Percentiles rank a stretch among this genome's conserved stretches.
Conservation (phyloP, 1,284 basidiomycete species). For the Polyporus tsugae region DNA sequence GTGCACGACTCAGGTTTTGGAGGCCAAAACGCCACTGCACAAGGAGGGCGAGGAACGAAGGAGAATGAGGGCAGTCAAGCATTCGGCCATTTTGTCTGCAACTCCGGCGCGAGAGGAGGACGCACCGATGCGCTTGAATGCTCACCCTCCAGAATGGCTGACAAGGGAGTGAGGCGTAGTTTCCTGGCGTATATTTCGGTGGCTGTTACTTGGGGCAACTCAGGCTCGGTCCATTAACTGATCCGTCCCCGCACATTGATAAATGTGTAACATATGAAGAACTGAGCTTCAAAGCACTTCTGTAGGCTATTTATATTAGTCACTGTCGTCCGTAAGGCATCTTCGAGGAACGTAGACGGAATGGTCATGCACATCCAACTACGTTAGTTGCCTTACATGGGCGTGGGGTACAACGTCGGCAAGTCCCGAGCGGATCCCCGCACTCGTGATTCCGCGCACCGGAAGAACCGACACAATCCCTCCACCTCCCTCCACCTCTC, state of each 20-base stretch:
- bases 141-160: constrained; percentile 45
- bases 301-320: neutral
- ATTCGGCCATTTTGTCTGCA: constrained; percentile 54
- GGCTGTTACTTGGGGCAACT: neutral
- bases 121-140: constrained; percentile 46
- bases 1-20: constrained; percentile 41
- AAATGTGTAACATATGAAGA: neutral
- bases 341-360: neutral
- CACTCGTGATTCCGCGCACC: constrained; percentile 12
- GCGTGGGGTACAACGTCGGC: neutral
- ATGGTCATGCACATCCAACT: constrained; percentile 4
- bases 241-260: neutral
- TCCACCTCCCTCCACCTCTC: neutral
- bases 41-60: constrained; percentile 22
- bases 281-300: neutral
- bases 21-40: constrained; percentile 30
- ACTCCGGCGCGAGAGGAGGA: constrained; percentile 54
- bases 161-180: neutral
- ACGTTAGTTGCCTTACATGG: constrained; percentile 1
- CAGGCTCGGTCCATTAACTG: neutral
- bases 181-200: neutral
- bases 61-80: constrained; percentile 54
- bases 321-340: neutral
- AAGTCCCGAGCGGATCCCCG: constrained; percentile 19
- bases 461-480: constrained; percentile 11